These are phyloP conservation scores for Botrytis tulipae DNA, from an alignment of 2,329 filamentous ascomycete genomes.

Conservation along the genomic window DNA sequence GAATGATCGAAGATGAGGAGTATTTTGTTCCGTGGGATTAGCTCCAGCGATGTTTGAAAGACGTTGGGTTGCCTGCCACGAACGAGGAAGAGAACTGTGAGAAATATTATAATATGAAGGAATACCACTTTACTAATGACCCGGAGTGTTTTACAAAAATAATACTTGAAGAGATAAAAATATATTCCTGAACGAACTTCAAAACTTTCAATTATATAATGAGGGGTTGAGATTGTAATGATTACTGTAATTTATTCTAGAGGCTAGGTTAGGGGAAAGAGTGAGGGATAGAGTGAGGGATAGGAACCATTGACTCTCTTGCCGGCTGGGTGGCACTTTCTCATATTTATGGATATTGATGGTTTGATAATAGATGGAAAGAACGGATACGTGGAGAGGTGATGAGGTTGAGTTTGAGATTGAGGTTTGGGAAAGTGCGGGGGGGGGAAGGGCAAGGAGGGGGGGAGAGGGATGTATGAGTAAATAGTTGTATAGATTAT, in stretches of 20 bases:
- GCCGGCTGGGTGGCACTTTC: background rate
- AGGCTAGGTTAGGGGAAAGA: background rate
- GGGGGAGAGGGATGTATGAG: fast-evolving
- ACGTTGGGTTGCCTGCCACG: too few species aligned
- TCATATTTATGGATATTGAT: background rate
- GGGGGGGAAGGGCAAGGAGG: fast-evolving
- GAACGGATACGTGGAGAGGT: fast-evolving
- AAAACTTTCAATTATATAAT: background rate
- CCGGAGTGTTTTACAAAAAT: background rate
- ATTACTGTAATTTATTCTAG: too few species aligned
- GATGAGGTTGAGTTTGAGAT: background rate
- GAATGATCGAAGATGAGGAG: fast-evolving
- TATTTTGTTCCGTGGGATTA: background rate
- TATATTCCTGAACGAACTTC: background rate
- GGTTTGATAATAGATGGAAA: background rate
- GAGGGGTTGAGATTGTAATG: background rate
- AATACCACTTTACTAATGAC: background rate
- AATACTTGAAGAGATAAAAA: background rate
- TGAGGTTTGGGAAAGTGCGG: background rate
- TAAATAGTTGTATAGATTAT: fast-evolving
- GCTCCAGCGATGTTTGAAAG: background rate
- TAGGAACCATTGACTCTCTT: background rate
- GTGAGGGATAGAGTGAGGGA: background rate
- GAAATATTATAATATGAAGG: background rate
- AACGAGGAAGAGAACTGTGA: background rate